Percentiles rank a stretch among this genome's conserved stretches.
These are phyloP conservation scores for Verticillium dahliae DNA, from an alignment of 2,329 filamentous ascomycete genomes.

Conservation along the genomic window DNA sequence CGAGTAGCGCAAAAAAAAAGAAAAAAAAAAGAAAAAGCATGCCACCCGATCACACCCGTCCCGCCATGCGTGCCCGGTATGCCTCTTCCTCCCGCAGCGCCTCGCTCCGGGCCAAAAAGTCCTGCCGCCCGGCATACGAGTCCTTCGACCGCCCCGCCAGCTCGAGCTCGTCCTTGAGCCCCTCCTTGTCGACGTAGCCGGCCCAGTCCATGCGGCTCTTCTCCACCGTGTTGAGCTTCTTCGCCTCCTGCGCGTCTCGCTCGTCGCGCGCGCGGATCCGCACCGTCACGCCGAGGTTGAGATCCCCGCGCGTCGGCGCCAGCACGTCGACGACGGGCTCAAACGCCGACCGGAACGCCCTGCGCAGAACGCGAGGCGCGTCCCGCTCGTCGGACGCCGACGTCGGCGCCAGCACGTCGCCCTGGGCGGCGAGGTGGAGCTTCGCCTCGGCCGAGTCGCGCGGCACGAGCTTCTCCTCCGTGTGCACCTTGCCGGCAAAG, in stretches of 20 bases:
- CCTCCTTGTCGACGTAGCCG: conserved; percentile 64
- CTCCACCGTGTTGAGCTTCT: conserved; percentile 65
- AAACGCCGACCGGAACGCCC: conserved; percentile 55
- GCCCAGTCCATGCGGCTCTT: conserved; percentile 71
- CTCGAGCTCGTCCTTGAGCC: conserved; percentile 62
- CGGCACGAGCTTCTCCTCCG: conserved; percentile 63
- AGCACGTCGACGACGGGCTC: conserved; percentile 46
- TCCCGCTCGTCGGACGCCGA: conserved; percentile 11
- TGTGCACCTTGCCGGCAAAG: conserved; percentile 67
- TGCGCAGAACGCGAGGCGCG: conserved; percentile 35
- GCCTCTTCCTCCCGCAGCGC: conserved; percentile 55
- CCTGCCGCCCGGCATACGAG: conserved; percentile 55
- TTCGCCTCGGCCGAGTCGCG: conserved; percentile 60
- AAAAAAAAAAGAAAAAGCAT: neutral
- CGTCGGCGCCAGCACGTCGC: conserved; percentile 15
- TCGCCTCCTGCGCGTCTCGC: conserved; percentile 38
- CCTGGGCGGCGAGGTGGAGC: conserved; percentile 49
- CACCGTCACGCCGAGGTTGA: conserved; percentile 49
- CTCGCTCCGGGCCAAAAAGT: conserved; percentile 61
- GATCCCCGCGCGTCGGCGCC: conserved; percentile 39
- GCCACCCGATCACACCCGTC: conserved; percentile 16
- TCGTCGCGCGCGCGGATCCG: conserved; percentile 39
- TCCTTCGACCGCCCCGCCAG: conserved; percentile 59
- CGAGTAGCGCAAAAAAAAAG: neutral
- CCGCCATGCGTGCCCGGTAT: conserved; percentile 43